Evolutionary conservation across 768 basidiomycete genomes (phyloP).

Genomic region (Podaxis sp.): DNA sequence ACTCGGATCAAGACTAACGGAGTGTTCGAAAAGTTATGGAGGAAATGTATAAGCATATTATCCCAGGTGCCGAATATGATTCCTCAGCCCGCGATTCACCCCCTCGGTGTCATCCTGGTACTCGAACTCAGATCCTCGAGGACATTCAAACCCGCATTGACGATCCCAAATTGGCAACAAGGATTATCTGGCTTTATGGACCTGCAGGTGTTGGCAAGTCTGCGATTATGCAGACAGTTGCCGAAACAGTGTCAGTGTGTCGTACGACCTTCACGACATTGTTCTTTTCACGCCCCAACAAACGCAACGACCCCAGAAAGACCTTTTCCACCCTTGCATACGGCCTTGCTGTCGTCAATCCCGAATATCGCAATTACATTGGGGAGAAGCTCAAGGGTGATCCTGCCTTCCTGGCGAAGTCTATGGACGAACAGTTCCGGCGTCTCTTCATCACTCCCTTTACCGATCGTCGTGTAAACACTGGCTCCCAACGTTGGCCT

Average conservation of each 20-base stretch:
- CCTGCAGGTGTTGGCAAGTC: neutral
- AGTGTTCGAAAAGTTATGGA: too few species aligned
- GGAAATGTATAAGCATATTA: too few species aligned
- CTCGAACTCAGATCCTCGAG: neutral
- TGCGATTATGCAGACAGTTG: neutral
- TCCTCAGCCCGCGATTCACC: neutral
- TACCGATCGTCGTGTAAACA: too few species aligned
- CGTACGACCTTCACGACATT: neutral
- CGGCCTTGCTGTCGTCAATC: neutral
- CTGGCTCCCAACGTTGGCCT: too few species aligned
- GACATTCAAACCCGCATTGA: neutral
- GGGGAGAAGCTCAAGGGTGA: too few species aligned
- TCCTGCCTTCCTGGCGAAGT: too few species aligned
- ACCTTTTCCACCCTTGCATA: neutral
- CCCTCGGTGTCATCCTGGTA: neutral
- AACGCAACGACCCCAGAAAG: neutral
- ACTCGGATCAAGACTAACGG: too few species aligned
- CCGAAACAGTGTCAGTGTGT: neutral
- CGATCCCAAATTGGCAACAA: too few species aligned
- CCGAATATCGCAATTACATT: too few species aligned
- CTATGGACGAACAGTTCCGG: too few species aligned
- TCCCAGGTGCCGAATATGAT: neutral
- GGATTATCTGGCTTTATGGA: too few species aligned
- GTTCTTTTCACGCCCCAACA: neutral
- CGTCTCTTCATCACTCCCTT: too few species aligned